Evolutionary conservation across 164 flowering plant species (phyloP).

Genomic region (Aristolochia californica): DNA sequence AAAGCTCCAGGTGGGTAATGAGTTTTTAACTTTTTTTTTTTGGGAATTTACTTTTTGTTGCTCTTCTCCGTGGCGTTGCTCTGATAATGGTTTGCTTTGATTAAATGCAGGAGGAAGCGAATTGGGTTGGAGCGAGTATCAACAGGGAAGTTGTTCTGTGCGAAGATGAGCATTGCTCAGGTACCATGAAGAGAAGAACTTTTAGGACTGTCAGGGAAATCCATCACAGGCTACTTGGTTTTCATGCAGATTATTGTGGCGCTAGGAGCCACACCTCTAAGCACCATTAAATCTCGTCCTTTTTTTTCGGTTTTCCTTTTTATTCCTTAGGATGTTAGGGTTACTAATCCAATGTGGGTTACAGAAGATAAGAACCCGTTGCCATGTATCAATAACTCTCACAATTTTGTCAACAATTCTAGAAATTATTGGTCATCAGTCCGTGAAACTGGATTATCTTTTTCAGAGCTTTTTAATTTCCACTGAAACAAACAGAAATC

Average conservation of each 20-base stretch:
- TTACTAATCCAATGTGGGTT: neutral
- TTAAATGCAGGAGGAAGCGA: constrained; percentile 16
- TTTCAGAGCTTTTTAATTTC: no score
- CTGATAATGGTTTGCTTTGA: neutral
- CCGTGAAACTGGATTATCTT: no score
- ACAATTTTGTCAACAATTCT: constrained; percentile 7
- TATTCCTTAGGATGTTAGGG: neutral
- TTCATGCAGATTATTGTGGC: constrained; percentile 71
- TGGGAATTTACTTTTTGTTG: neutral
- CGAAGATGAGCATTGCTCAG: constrained; percentile 31
- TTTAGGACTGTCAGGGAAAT: constrained; percentile 25
- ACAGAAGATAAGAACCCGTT: constrained; percentile 7
- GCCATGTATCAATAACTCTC: neutral
- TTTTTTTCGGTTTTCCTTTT: neutral
- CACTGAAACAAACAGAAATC: no score
- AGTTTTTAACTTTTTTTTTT: no score
- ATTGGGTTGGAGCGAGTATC: constrained; percentile 4
- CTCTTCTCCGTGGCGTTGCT: neutral
- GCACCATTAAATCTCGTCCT: constrained; percentile 46
- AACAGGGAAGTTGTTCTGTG: constrained; percentile 15
- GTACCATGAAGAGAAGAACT: constrained; percentile 33
- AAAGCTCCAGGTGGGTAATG: no score
- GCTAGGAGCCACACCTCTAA: constrained; percentile 50
- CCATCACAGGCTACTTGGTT: constrained; percentile 41
- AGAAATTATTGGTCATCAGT: no score